A percentile compares a stretch with the other conserved stretches of the same genome.
phyloP scores from a whole-genome alignment of 2,329 filamentous ascomycete species.

The Gaeumannomyces sp. region DNA sequence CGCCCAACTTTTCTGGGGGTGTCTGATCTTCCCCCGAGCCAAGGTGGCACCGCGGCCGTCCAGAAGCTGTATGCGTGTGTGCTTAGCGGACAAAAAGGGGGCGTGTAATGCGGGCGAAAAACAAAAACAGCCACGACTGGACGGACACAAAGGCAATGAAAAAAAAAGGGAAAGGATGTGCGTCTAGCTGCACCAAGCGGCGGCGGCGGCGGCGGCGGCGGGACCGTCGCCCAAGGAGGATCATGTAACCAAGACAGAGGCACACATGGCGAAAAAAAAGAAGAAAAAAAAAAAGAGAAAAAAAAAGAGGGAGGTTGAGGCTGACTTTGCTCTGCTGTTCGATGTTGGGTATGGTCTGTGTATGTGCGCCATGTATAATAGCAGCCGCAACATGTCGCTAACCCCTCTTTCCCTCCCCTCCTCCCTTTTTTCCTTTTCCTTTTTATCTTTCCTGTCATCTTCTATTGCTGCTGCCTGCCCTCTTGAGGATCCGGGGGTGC shows the following conservation, averaged over 20 bases:
- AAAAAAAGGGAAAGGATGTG: neutral
- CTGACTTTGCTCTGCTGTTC: neutral
- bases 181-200: neutral
- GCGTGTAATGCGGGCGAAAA: neutral
- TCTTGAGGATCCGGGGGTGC: neutral
- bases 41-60: neutral
- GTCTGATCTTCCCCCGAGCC: neutral
- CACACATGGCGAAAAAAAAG: neutral
- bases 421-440: neutral
- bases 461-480: neutral
- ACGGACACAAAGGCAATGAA: neutral
- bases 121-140: neutral
- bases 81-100: neutral
- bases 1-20: neutral
- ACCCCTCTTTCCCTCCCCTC: neutral
- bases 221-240: neutral
- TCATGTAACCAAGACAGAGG: neutral
- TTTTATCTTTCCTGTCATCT: slow-evolving; percentile 1
- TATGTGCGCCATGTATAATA: neutral
- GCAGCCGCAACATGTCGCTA: neutral
- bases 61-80: neutral
- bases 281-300: neutral
- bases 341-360: neutral
- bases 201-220: neutral
- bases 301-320: neutral